Percentiles rank a stretch among this genome's conserved stretches.
Conservation (phyloP, 805 yeast genomes). For the Priceomyces fermenticarens region DNA sequence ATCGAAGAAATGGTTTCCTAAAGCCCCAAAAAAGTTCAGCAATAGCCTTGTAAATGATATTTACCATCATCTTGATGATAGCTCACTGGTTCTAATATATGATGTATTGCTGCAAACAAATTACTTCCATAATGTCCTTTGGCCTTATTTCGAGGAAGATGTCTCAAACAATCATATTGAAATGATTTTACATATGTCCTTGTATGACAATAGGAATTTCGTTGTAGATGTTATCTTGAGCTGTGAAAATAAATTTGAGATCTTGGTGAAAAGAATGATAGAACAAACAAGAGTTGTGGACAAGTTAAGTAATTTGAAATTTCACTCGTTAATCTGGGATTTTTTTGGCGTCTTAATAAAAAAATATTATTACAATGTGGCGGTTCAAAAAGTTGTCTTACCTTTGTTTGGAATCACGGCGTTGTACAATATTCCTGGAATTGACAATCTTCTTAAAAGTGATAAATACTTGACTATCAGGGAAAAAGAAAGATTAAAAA, state of each 20-base stretch:
- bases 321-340: slow-evolving; percentile 11
- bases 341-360: slow-evolving; percentile 13
- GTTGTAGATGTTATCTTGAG: slow-evolving; percentile 11
- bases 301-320: slow-evolving; percentile 11
- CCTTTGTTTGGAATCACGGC: slow-evolving; percentile 31
- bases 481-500: neutral
- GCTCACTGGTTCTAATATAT: neutral
- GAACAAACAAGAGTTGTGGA: slow-evolving; percentile 15
- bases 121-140: slow-evolving; percentile 30
- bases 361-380: neutral
- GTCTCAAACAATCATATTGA: slow-evolving; percentile 39
- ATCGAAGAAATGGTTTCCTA: slow-evolving; percentile 18
- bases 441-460: slow-evolving; percentile 4
- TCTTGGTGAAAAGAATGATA: slow-evolving; percentile 26
- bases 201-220: slow-evolving; percentile 11
- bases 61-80: slow-evolving; percentile 6
- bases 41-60: slow-evolving; percentile 15
- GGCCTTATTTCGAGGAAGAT: slow-evolving; percentile 41
- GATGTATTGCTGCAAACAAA: slow-evolving; percentile 13
- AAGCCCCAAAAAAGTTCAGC: slow-evolving; percentile 13
- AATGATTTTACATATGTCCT: slow-evolving; percentile 18
- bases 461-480: neutral
- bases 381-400: slow-evolving; percentile 10
- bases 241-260: slow-evolving; percentile 20
- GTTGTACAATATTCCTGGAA: slow-evolving; percentile 21